These are phyloP conservation scores for Fusarium sp. DNA, from an alignment of 2,329 filamentous ascomycete genomes.

Conservation along the genomic window DNA sequence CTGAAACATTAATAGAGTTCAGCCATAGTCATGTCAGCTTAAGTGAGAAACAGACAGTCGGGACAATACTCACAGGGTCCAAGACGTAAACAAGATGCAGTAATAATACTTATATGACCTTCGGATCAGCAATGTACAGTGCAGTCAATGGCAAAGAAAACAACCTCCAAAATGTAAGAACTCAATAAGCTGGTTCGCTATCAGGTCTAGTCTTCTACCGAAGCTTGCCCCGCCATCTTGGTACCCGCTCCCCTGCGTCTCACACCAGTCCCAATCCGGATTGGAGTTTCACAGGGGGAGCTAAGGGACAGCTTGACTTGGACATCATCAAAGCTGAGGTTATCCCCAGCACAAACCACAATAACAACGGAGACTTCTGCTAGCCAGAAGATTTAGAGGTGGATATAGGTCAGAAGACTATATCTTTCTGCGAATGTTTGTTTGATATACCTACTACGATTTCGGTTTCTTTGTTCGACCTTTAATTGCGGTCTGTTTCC, in stretches of 20 bases:
- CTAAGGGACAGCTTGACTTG: conserved; percentile 49
- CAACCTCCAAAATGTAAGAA: conserved; percentile 21
- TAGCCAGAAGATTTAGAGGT: conserved; percentile 13
- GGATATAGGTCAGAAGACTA: conserved; percentile 13
- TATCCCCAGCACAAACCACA: conserved; percentile 32
- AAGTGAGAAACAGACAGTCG: neutral
- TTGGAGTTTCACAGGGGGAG: conserved; percentile 37
- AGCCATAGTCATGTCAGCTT: neutral
- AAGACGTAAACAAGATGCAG: neutral
- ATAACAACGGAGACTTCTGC: conserved; percentile 13
- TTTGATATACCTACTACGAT: conserved; percentile 6
- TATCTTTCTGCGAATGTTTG: conserved; percentile 10
- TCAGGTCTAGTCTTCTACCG: conserved; percentile 40
- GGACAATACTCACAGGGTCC: conserved; percentile 6
- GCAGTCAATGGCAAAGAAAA: conserved; percentile 23
- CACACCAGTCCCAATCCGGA: conserved; percentile 41
- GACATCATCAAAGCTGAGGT: conserved; percentile 43
- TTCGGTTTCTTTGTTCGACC: conserved; percentile 8
- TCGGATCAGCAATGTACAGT: conserved; percentile 27
- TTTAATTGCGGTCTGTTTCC: conserved; percentile 18
- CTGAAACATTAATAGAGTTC: neutral
- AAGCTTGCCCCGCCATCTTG: conserved; percentile 41
- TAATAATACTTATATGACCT: neutral
- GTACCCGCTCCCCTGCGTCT: conserved; percentile 42
- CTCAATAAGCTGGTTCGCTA: conserved; percentile 30